Evolutionary conservation across 176 grass and related monocot species (phyloP), one percentile per base, ranked within the genome.

Genomic region (Phoenix dactylifera): DNA sequence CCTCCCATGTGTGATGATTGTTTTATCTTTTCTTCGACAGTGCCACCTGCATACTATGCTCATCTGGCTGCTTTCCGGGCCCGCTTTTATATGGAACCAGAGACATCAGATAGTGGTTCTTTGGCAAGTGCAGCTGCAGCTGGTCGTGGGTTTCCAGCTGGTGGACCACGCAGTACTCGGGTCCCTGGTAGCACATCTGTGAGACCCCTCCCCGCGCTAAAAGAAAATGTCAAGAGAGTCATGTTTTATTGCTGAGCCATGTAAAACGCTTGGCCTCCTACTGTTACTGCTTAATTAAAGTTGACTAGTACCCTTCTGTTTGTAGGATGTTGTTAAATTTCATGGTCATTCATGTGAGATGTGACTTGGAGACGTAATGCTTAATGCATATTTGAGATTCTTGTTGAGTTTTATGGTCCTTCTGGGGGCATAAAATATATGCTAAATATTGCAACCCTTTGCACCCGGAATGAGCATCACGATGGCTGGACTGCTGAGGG

Each of bases 21-120:
- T 10, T 15, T 1, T 7, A 4, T 30, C 22, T 29, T 14, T 28
- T 59, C 1, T 59, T 16, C 17, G 2, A 59, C 57, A 59, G 57
- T 59, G 6, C 57, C 57, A 4, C 57, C 57, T 55, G 65, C 65
- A 35, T 68, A 68, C 20, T 68, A 68, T 16, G 65, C 65, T 1
- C 65, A 68, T 23, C 16, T 68, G 15, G 65, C 65, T 22, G 65
- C 65, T 4, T 68, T 68, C 52, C 17, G 65, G 17, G 65, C 65
- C 4, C 65, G 65, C 28, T 68, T 68, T 22, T 68, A 68, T 28
- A 68, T 68, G 65, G 65, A 68, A 29, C 65, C 65, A 15, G 65
- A 68, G 65, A 51, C 50, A 35, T 39, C 60, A 50, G 60, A 63
- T 15, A 63, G 30, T 49, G 60, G 60, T 15, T 63, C 60, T n/a